Evolutionary conservation across 2,329 filamentous ascomycete species (phyloP).

Genomic region (Trichoderma gracile): DNA sequence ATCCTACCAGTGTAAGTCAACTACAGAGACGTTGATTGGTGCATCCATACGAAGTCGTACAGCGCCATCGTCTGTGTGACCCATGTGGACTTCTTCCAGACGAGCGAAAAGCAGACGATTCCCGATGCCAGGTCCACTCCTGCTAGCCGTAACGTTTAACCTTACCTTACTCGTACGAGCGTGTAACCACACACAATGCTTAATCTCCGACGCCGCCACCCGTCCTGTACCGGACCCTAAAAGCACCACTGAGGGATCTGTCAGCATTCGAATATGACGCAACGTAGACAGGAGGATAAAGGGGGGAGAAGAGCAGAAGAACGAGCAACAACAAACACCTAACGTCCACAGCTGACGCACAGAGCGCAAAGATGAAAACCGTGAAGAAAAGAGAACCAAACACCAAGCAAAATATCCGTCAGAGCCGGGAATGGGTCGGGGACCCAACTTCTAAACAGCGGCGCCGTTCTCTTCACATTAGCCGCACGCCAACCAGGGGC

Average conservation of each 20-base stretch:
- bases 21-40: too few relatives aligned
- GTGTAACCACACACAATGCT: neutral
- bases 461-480: conserved; percentile 1
- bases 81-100: too few relatives aligned
- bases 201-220: neutral
- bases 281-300: neutral
- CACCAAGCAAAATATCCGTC: neutral
- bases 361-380: neutral
- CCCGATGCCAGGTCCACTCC: neutral
- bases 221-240: neutral
- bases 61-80: too few relatives aligned
- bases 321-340: neutral
- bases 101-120: neutral
- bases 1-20: too few relatives aligned
- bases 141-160: conserved; percentile 3
- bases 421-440: neutral
- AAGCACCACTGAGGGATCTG: too few relatives aligned
- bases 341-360: neutral
- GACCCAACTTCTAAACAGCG: conserved; percentile 4
- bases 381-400: neutral
- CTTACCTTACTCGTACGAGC: neutral
- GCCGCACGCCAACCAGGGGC: neutral
- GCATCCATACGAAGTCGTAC: too few relatives aligned
- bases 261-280: too few relatives aligned
- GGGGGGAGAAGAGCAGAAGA: neutral